Evolutionary conservation across 805 yeast species (phyloP), one percentile per base, ranked within the genome.

Genomic region (Hyphopichia homilentoma): DNA sequence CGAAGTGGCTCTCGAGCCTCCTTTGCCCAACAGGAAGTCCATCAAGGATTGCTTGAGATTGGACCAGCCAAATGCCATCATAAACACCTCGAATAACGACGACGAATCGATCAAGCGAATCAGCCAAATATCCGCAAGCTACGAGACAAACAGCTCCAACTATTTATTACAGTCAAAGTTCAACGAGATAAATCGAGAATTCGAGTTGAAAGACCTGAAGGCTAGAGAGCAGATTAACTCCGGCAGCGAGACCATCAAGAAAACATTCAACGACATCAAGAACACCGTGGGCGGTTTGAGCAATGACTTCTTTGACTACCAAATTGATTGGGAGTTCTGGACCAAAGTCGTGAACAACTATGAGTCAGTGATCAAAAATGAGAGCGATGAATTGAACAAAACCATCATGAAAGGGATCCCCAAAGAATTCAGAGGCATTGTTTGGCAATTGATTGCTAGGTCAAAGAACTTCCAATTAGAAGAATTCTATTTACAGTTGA

Each of bases 381-480:
- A 77, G 16, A 80, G 89, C 0, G 70, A 70, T 9, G 68, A 68
- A 41, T 67, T 90, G 36, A 72, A 79, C 28, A 52, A 59, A 23
- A 78, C 83, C 27, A 74, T 93, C 13, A 70, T 81, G 14, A 61
- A 64, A 7, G 97, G 97, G 30, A 80, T 90, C 25, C 97, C 98
- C 9, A 63, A 73, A 27, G 93, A 84, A 41, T 70, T 90, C 31
- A 68, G 97, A 41, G 95, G 96, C 2, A 79, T 89, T 43, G 74
- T 90, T 14, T 90, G 98, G 98, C 97, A 89, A 60, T 66, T 87
- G 30, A 81, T 88, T 35, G 73, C 95, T 12, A 76, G 79, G 40
- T 81, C 95, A 6, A 89, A 89, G 48, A 77, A 82, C 21, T 63
- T 74, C 18, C 69, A 72, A 31, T 56, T 79, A 32, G 81, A 75